phyloP scores from a whole-genome alignment of 768 basidiomycete species.

The Lentinula raphanica region DNA sequence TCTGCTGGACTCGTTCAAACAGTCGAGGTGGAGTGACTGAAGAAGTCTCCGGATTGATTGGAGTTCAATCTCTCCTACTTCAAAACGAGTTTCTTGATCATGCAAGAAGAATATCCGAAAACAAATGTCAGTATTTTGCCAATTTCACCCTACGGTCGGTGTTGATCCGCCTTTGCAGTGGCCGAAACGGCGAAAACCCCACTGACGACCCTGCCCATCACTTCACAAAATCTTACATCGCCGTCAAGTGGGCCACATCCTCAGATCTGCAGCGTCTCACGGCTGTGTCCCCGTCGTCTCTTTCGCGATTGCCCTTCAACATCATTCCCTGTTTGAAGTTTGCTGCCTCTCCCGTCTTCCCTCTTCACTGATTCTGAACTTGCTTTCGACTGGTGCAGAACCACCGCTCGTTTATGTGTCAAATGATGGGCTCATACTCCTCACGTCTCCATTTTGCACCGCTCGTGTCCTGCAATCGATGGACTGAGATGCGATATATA shows the following conservation, averaged over 20 bases:
- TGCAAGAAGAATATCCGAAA: no score
- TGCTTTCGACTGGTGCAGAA: conserved; percentile 9
- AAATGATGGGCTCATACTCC: conserved; percentile 56
- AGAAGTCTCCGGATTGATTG: no score
- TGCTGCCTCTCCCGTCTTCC: conserved; percentile 25
- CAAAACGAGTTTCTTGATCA: no score
- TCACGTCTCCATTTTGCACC: conserved; percentile 50
- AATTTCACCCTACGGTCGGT: no score
- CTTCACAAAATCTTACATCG: conserved; percentile 47
- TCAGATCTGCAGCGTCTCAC: conserved; percentile 52
- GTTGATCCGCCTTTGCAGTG: no score
- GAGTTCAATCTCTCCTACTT: no score
- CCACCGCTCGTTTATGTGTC: conserved; percentile 52
- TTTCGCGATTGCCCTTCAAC: conserved; percentile 54
- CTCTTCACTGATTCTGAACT: conserved; percentile 25
- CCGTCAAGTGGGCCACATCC: conserved; percentile 68
- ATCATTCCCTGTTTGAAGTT: conserved; percentile 25
- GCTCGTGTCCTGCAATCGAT: conserved; percentile 55
- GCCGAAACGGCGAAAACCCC: no score
- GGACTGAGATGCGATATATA: conserved; percentile 51
- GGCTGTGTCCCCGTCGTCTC: conserved; percentile 61
- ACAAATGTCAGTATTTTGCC: no score
- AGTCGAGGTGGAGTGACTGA: no score
- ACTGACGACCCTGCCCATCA: no score
- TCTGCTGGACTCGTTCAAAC: no score